Conservation (phyloP, 352 stramenopile species). For the Lagenidium giganteum region DNA sequence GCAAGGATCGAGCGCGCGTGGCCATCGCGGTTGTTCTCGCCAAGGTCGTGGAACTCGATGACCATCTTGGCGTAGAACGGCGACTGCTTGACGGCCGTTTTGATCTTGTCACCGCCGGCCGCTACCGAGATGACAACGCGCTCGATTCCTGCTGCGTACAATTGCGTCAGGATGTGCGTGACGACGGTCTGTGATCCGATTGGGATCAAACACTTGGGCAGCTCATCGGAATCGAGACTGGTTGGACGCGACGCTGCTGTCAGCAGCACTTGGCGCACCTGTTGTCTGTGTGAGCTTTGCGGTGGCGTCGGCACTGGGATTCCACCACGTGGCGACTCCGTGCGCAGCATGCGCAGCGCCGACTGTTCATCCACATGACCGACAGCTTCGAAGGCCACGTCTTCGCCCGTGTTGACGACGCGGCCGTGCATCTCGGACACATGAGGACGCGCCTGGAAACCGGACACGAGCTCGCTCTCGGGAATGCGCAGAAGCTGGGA, state of each 20-base stretch:
- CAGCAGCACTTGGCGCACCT: slow-evolving; percentile 48
- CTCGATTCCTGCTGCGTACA: slow-evolving; percentile 50
- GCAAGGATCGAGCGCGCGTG: slow-evolving; percentile 6
- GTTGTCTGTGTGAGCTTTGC: slow-evolving; percentile 14
- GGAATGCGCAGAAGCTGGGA: slow-evolving; percentile 44
- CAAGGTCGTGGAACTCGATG: slow-evolving; percentile 10
- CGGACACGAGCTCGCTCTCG: slow-evolving; percentile 37
- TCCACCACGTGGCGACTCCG: no score
- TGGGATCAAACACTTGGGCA: slow-evolving; percentile 54
- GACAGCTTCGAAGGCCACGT: slow-evolving; percentile 54
- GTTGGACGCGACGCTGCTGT: slow-evolving; percentile 37
- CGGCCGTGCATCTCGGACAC: slow-evolving; percentile 55
- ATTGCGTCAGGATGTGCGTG: slow-evolving; percentile 57
- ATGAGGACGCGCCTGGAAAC: slow-evolving; percentile 35
- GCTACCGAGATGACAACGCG: slow-evolving; percentile 56
- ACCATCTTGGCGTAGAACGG: slow-evolving; percentile 57
- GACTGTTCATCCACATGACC: slow-evolving; percentile 14
- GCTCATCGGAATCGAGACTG: slow-evolving; percentile 32
- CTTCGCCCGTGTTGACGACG: slow-evolving; percentile 51
- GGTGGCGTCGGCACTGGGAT: slow-evolving; percentile 7
- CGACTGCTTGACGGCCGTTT: slow-evolving; percentile 42
- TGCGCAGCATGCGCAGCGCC: no score
- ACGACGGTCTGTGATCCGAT: slow-evolving; percentile 54
- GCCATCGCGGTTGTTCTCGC: background rate
- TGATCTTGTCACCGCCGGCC: slow-evolving; percentile 35